phyloP scores from a whole-genome alignment of 768 basidiomycete species.

The Rickenella mellea region DNA sequence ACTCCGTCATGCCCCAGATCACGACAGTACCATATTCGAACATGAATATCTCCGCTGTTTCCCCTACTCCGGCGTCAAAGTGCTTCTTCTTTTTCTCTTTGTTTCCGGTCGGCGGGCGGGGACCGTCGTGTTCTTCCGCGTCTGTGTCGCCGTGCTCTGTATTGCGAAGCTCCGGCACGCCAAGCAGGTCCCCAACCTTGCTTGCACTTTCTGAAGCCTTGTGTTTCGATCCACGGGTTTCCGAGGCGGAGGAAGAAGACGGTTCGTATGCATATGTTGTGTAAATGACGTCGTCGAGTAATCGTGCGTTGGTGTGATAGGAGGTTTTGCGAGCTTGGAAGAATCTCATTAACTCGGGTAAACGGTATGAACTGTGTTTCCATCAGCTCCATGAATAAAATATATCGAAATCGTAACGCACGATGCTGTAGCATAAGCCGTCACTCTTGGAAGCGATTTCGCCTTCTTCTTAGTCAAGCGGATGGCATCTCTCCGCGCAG shows the following conservation, averaged over 20 bases:
- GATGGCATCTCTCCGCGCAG: constrained; percentile 84
- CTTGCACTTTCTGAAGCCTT: constrained; percentile 10
- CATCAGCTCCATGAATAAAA: background rate
- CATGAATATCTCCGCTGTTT: constrained; percentile 81
- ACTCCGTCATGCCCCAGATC: constrained; percentile 96
- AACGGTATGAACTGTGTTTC: constrained; percentile 67
- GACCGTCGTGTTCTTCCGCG: background rate
- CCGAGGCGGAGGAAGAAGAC: constrained; percentile 21
- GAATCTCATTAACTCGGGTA: constrained; percentile 82
- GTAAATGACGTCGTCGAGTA: constrained; percentile 90
- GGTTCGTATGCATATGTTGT: constrained; percentile 83
- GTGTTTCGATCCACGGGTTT: constrained; percentile 13
- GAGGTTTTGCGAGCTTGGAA: constrained; percentile 74
- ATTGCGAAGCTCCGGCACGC: constrained; percentile 55
- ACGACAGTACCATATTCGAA: constrained; percentile 94
- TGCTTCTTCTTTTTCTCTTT: constrained; percentile 47
- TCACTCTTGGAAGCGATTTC: constrained; percentile 85
- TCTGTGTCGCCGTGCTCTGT: constrained; percentile 13
- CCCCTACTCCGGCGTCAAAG: constrained; percentile 45
- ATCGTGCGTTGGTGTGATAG: constrained; percentile 78
- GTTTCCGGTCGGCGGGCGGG: constrained; percentile 6
- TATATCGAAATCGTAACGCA: constrained; percentile 23
- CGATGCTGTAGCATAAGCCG: constrained; percentile 92
- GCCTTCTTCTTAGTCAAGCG: constrained; percentile 91
- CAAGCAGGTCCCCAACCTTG: constrained; percentile 61